phyloP scores from a whole-genome alignment of 2,329 filamentous ascomycete genomes.

The Pseudohalonectria lignicola region DNA sequence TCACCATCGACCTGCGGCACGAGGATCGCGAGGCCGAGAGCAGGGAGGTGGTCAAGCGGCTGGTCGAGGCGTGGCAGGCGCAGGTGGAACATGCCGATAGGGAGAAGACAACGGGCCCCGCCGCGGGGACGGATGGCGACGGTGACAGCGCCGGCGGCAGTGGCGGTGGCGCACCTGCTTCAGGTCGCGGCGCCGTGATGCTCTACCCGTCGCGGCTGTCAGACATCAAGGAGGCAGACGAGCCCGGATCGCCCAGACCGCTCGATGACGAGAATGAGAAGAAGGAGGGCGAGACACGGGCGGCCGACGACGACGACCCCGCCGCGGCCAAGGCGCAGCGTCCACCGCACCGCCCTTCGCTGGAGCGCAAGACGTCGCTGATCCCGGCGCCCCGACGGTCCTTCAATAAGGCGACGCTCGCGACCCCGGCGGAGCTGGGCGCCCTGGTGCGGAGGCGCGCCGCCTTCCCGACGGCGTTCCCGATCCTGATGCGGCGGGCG shows the following conservation, averaged over 20 bases:
- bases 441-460: slow-evolving; percentile 53
- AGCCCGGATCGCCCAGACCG: slow-evolving; percentile 38
- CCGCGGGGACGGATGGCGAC: not conserved
- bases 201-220: slow-evolving; percentile 1
- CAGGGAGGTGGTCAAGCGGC: slow-evolving; percentile 45
- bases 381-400: not conserved
- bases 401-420: slow-evolving; percentile 33
- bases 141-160: not conserved
- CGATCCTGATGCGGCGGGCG: slow-evolving; percentile 56
- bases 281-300: not conserved
- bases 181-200: not conserved
- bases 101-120: not conserved
- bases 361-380: slow-evolving; percentile 2
- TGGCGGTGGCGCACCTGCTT: no score
- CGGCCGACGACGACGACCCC: not conserved
- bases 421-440: slow-evolving; percentile 62
- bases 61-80: slow-evolving; percentile 48
- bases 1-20: slow-evolving; percentile 64
- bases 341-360: not conserved
- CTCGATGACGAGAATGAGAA: slow-evolving; percentile 46
- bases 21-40: slow-evolving; percentile 50
- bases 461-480: slow-evolving; percentile 51
- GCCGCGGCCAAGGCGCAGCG: no score
- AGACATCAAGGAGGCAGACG: slow-evolving; percentile 4
- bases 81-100: slow-evolving; percentile 2